A percentile compares a stretch with the other conserved stretches of the same genome.
Evolutionary conservation across 1,284 basidiomycete genomes (phyloP).

Genomic region (Chondrostereum purpureum): DNA sequence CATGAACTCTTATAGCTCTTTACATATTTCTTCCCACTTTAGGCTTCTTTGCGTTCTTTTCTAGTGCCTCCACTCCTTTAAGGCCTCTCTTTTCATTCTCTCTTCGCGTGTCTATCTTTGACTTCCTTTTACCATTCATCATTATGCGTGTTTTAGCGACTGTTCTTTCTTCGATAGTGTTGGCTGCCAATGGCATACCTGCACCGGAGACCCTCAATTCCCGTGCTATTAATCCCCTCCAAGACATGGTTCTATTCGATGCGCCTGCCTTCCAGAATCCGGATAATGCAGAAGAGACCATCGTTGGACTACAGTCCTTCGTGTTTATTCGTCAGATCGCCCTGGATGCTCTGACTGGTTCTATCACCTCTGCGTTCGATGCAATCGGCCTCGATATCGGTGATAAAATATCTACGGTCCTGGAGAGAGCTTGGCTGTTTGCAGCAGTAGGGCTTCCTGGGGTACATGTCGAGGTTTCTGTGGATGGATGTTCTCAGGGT

Average conservation of each 20-base stretch:
- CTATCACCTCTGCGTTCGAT: constrained; percentile 18
- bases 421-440: constrained; percentile 27
- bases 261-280: constrained; percentile 30
- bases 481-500: constrained; percentile 24
- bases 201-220: background rate
- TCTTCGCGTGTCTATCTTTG: background rate
- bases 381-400: constrained; percentile 24
- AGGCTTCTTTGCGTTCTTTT: too few relatives aligned
- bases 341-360: constrained; percentile 16
- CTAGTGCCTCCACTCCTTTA: too few relatives aligned
- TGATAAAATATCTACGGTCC: constrained; percentile 18
- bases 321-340: constrained; percentile 22
- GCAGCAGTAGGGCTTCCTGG: constrained; percentile 24
- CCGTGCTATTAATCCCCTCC: background rate
- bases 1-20: too few relatives aligned
- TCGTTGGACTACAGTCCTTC: constrained; percentile 28
- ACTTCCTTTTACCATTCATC: background rate
- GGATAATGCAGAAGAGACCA: constrained; percentile 21
- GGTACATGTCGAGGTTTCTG: constrained; percentile 23
- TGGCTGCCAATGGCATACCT: background rate
- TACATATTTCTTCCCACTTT: too few relatives aligned
- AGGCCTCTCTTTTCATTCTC: background rate
- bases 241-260: constrained; percentile 32
- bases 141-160: background rate
- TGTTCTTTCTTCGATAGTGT: background rate